A percentile compares a stretch with the other conserved stretches of the same genome.
Evolutionary conservation across 805 yeast species (phyloP).

Genomic region (Blastobotrys robertii): DNA sequence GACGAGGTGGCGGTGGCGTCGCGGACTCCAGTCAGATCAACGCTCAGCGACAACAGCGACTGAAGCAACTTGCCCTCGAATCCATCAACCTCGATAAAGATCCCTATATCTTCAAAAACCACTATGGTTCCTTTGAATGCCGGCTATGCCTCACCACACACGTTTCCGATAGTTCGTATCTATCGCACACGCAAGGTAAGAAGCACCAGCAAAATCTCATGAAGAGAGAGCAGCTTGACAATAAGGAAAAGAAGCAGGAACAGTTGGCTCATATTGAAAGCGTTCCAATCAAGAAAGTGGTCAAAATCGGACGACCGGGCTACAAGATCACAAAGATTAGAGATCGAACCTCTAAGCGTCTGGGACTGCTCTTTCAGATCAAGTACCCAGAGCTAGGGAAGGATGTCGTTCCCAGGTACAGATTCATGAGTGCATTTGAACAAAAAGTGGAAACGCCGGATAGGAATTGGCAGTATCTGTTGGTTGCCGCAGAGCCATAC

Average conservation of each 20-base stretch:
- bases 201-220: constrained; percentile 71
- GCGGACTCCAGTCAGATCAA: constrained; percentile 67
- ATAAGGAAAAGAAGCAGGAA: constrained; percentile 23
- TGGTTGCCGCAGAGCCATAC: constrained; percentile 84
- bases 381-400: constrained; percentile 41
- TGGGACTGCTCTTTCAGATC: constrained; percentile 59
- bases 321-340: constrained; percentile 59
- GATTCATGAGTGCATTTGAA: constrained; percentile 75
- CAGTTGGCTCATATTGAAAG: constrained; percentile 11
- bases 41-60: constrained; percentile 56
- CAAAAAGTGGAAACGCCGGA: constrained; percentile 38
- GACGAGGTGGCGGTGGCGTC: constrained; percentile 82
- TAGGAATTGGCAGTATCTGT: constrained; percentile 53
- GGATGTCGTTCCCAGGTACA: constrained; percentile 48
- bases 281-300: constrained; percentile 32
- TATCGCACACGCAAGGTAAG: constrained; percentile 75
- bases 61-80: constrained; percentile 49
- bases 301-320: constrained; percentile 68
- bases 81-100: constrained; percentile 39
- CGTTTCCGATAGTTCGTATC: constrained; percentile 65
- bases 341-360: constrained; percentile 44
- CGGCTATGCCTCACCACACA: constrained; percentile 77
- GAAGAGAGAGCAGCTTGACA: constrained; percentile 41
- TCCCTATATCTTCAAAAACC: constrained; percentile 79
- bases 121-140: constrained; percentile 79